A percentile compares a stretch with the other conserved stretches of the same genome.
Conservation (phyloP, 1,284 basidiomycete species). For the Fistulinella cinereoalba region DNA sequence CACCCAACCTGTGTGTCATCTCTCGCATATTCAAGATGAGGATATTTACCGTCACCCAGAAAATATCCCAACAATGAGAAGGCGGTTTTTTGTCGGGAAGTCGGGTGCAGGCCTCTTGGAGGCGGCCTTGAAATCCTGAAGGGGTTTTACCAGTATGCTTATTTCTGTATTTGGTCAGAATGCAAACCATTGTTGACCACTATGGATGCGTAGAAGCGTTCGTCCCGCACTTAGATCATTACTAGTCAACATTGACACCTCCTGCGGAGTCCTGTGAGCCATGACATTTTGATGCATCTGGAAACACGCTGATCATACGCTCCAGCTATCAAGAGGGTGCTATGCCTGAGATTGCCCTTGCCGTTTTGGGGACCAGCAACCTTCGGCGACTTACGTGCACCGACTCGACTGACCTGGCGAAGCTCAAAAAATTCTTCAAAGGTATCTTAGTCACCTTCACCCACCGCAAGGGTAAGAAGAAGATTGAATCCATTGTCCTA, state of each 20-base stretch:
- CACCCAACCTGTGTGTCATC: constrained; percentile 27
- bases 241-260: constrained; percentile 41
- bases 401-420: constrained; percentile 18
- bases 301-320: not conserved
- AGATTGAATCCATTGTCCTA: constrained; percentile 28
- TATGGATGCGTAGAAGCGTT: constrained; percentile 18
- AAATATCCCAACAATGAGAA: constrained; percentile 33
- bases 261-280: constrained; percentile 38
- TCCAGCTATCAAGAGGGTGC: constrained; percentile 32
- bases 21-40: not conserved
- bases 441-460: constrained; percentile 25
- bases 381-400: constrained; percentile 24
- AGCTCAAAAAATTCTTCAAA: constrained; percentile 33
- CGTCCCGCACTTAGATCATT: constrained; percentile 37
- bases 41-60: constrained; percentile 5
- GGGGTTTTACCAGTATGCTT: constrained; percentile 30
- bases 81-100: constrained; percentile 33
- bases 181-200: not conserved
- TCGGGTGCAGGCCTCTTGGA: constrained; percentile 25
- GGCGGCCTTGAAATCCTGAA: constrained; percentile 33
- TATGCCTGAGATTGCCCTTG: constrained; percentile 30
- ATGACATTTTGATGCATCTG: not conserved
- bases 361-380: constrained; percentile 21
- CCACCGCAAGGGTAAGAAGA: constrained; percentile 27
- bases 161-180: not conserved